These are phyloP conservation scores for Zygoascus biomembranicola DNA, from an alignment of 805 yeast genomes.

Conservation along the genomic window DNA sequence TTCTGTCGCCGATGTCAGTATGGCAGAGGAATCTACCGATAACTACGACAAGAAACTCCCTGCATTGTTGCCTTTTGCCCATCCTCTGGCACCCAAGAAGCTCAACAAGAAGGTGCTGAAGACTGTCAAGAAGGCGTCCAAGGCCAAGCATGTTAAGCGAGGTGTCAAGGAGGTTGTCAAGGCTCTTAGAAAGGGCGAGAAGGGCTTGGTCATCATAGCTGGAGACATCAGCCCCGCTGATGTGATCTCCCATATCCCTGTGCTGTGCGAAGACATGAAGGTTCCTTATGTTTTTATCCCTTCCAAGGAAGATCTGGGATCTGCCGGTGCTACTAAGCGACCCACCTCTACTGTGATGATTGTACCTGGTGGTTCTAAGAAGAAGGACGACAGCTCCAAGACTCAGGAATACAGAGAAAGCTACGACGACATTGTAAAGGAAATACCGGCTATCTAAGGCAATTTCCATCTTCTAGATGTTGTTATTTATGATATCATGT, in stretches of 20 bases:
- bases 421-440: conserved; percentile 91
- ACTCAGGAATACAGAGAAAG: conserved; percentile 86
- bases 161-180: conserved; percentile 99
- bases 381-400: conserved; percentile 50
- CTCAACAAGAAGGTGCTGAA: conserved; percentile 90
- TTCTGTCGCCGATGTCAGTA: conserved; percentile 1
- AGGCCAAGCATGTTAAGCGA: conserved; percentile 95
- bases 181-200: conserved; percentile 95
- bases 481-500: background rate
- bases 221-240: conserved; percentile 98
- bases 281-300: conserved; percentile 94
- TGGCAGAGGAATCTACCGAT: conserved; percentile 38
- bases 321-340: conserved; percentile 98
- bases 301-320: conserved; percentile 95
- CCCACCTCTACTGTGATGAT: conserved; percentile 97
- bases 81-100: conserved; percentile 93
- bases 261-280: conserved; percentile 85
- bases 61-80: conserved; percentile 85
- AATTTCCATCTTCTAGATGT: background rate
- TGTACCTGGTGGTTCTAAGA: conserved; percentile 80
- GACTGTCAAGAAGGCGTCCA: conserved; percentile 95
- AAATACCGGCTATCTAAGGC: conserved; percentile 36
- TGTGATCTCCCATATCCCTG: conserved; percentile 95
- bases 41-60: conserved; percentile 90
- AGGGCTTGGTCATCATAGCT: conserved; percentile 92